A percentile compares a stretch with the other conserved stretches of the same genome.
Evolutionary conservation across 164 flowering plant genomes (phyloP).

Genomic region (Tetracentron sinense): DNA sequence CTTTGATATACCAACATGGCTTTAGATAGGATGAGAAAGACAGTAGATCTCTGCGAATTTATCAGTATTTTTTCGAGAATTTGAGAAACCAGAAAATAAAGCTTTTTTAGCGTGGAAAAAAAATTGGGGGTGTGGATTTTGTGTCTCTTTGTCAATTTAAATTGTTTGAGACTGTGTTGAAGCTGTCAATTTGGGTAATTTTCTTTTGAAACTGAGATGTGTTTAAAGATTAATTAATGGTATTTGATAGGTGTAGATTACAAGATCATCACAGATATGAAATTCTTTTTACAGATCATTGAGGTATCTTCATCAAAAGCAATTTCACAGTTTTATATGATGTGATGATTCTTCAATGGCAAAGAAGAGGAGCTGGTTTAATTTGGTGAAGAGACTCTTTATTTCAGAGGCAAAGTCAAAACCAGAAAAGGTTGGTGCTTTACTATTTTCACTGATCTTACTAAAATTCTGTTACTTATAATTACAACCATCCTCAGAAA

Average conservation of each 20-base stretch:
- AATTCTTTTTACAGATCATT: constrained; percentile 2
- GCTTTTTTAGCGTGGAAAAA: too few relatives aligned
- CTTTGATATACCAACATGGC: not conserved
- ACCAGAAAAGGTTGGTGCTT: constrained; percentile 38
- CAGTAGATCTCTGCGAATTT: not conserved
- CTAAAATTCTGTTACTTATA: not conserved
- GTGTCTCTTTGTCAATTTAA: too few relatives aligned
- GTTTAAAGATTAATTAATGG: constrained; percentile 2
- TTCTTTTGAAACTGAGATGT: not conserved
- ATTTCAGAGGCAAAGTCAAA: constrained; percentile 35
- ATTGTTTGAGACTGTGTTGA: not conserved
- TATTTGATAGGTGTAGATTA: not conserved
- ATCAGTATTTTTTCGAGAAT: too few relatives aligned
- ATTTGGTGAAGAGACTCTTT: constrained; percentile 49
- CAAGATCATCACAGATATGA: not conserved
- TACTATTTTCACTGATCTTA: not conserved
- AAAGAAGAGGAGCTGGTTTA: constrained; percentile 56
- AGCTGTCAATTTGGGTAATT: not conserved
- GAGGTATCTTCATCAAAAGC: not conserved
- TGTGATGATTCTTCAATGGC: constrained; percentile 38
- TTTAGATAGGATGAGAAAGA: not conserved
- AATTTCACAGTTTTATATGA: constrained; percentile 5
- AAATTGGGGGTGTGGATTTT: too few relatives aligned
- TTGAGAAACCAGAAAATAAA: not conserved
- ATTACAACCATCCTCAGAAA: constrained; percentile 6